Percentiles rank a stretch among this genome's conserved stretches.
Conservation (phyloP, 2,329 filamentous ascomycete genomes). For the Colletotrichum sp. region DNA sequence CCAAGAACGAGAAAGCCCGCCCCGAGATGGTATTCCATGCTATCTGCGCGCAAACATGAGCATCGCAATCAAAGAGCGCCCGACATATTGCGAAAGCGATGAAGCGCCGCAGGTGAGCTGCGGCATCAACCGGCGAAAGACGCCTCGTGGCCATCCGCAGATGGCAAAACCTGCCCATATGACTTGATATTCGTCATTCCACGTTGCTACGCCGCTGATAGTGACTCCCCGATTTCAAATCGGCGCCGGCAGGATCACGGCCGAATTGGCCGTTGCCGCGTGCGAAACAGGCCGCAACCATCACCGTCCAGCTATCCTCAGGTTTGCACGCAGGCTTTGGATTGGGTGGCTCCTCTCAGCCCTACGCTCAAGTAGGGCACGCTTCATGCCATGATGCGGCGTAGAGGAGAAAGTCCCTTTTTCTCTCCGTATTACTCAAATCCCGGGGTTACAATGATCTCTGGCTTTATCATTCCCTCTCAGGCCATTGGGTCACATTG, state of each 20-base stretch:
- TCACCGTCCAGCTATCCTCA: background rate
- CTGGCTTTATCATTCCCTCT: background rate
- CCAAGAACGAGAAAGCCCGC: background rate
- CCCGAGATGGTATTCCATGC: background rate
- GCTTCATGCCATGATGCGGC: background rate
- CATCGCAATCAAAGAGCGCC: background rate
- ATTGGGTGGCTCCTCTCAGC: slow-evolving; percentile 3
- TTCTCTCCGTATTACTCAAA: background rate
- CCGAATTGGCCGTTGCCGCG: background rate
- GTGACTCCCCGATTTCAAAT: background rate
- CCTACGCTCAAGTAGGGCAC: background rate
- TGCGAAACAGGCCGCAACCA: background rate
- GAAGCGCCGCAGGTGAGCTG: background rate
- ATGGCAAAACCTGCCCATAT: background rate
- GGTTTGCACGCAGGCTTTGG: background rate
- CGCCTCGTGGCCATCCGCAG: background rate
- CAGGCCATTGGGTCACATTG: background rate
- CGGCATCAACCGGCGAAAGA: background rate
- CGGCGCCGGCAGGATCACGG: background rate
- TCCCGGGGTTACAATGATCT: background rate
- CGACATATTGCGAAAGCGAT: background rate
- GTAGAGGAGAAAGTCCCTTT: background rate
- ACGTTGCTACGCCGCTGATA: background rate
- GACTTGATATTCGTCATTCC: background rate
- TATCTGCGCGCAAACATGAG: background rate